phyloP scores from a whole-genome alignment of 306 rosid species.

The Bauhinia variegata region DNA sequence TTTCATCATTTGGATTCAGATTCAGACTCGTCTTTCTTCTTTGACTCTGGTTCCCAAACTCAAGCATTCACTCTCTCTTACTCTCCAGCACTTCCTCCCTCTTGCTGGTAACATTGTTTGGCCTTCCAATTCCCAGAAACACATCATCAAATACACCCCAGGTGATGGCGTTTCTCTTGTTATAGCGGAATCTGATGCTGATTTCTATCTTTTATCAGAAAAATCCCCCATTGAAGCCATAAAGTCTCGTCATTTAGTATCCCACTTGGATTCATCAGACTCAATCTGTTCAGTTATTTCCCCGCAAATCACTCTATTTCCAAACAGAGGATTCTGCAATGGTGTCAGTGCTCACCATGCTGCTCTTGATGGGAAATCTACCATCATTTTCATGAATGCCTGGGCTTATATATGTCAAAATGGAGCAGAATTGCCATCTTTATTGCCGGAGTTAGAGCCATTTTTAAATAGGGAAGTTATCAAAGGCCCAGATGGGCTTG shows the following conservation, averaged over 20 bases:
- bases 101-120: conserved; percentile 4
- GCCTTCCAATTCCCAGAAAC: not conserved
- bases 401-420: conserved; percentile 43
- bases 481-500: conserved; percentile 27
- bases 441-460: conserved; percentile 5
- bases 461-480: conserved; percentile 31
- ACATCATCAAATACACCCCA: conserved; percentile 22
- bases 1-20: not conserved
- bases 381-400: conserved; percentile 34
- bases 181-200: conserved; percentile 38
- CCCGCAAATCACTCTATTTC: conserved; percentile 37
- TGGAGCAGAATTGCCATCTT: not conserved
- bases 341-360: conserved; percentile 35
- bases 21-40: not conserved
- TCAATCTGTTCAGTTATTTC: not conserved
- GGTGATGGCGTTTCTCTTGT: conserved; percentile 36
- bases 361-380: conserved; percentile 21
- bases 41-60: not conserved
- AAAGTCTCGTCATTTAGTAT: conserved; percentile 19
- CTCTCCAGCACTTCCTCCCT: conserved; percentile 12
- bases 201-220: conserved; percentile 15
- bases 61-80: conserved; percentile 13
- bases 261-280: not conserved
- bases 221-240: not conserved
- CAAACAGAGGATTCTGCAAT: conserved; percentile 26